Conservation (phyloP, 2,329 filamentous ascomycete genomes). For the Ascochyta fabae region DNA sequence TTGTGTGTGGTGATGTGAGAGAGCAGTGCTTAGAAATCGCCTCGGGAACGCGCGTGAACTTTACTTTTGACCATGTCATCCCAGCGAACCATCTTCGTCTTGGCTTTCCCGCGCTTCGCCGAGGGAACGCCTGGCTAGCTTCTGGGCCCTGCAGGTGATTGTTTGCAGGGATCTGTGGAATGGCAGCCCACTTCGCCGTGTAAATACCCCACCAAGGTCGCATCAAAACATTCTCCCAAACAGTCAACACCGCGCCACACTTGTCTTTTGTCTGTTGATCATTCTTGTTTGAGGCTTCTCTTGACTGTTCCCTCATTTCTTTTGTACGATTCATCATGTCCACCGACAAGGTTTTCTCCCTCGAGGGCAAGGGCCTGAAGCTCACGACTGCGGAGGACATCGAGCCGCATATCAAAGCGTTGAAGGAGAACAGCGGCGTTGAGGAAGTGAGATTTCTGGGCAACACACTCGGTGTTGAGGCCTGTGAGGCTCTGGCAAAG, state of each 20-base stretch:
- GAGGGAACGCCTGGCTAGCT: constrained; percentile 5
- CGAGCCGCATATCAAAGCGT: constrained; percentile 78
- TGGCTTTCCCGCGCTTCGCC: constrained; percentile 16
- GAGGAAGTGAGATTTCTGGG: constrained; percentile 87
- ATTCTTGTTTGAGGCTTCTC: background rate
- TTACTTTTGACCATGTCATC: constrained; percentile 19
- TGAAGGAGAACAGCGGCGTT: constrained; percentile 74
- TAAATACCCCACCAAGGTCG: constrained; percentile 37
- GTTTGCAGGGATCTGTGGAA: constrained; percentile 8
- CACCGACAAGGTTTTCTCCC: constrained; percentile 75
- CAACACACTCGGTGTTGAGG: constrained; percentile 90
- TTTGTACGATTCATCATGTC: constrained; percentile 47
- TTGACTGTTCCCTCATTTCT: constrained; percentile 1
- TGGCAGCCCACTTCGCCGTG: constrained; percentile 15
- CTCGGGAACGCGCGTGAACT: constrained; percentile 10
- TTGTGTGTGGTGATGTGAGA: constrained; percentile 4
- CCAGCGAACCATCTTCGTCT: background rate
- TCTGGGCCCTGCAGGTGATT: background rate
- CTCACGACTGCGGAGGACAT: constrained; percentile 88
- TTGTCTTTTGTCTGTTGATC: background rate
- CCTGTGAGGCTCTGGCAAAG: constrained; percentile 83
- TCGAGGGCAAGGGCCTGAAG: constrained; percentile 91
- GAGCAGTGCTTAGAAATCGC: constrained; percentile 19
- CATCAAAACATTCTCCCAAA: constrained; percentile 35
- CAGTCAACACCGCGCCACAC: constrained; percentile 12